Conservation (phyloP, 2,329 filamentous ascomycete species). For the Botryotinia globosa region DNA sequence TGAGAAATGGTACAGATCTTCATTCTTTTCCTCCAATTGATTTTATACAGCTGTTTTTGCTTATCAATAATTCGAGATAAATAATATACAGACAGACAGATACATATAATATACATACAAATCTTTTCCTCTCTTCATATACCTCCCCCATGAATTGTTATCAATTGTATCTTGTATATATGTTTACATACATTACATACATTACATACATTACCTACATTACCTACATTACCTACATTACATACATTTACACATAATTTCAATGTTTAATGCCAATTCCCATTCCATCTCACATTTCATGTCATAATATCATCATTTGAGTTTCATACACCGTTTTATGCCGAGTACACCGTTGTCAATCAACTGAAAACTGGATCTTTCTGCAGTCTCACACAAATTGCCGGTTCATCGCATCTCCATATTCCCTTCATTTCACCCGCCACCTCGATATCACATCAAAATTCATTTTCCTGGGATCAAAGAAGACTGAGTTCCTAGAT, state of each 20-base stretch:
- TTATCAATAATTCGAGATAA: not conserved
- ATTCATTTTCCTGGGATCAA: not conserved
- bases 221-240: not conserved
- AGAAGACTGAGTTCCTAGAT: slow-evolving; percentile 8
- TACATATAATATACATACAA: not conserved
- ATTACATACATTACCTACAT: not conserved
- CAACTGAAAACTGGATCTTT: slow-evolving; percentile 12
- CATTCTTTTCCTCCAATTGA: slow-evolving; percentile 4
- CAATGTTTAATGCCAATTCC: not conserved
- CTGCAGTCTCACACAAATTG: slow-evolving; percentile 2
- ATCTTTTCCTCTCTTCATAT: not conserved
- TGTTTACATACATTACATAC: too few relatives aligned
- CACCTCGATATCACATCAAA: slow-evolving; percentile 7
- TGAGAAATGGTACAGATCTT: not conserved
- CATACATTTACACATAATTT: not conserved
- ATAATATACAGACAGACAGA: not conserved
- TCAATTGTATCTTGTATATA: not conserved
- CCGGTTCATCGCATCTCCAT: not conserved
- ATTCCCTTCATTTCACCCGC: slow-evolving; percentile 10
- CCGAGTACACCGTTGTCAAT: not conserved
- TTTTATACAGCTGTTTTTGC: slow-evolving; percentile 6
- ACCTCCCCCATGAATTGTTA: not conserved
- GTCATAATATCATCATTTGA: not conserved
- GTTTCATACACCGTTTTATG: not conserved
- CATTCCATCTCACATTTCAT: not conserved